phyloP scores from a whole-genome alignment of 768 basidiomycete genomes.

The Mycena belliarum region DNA sequence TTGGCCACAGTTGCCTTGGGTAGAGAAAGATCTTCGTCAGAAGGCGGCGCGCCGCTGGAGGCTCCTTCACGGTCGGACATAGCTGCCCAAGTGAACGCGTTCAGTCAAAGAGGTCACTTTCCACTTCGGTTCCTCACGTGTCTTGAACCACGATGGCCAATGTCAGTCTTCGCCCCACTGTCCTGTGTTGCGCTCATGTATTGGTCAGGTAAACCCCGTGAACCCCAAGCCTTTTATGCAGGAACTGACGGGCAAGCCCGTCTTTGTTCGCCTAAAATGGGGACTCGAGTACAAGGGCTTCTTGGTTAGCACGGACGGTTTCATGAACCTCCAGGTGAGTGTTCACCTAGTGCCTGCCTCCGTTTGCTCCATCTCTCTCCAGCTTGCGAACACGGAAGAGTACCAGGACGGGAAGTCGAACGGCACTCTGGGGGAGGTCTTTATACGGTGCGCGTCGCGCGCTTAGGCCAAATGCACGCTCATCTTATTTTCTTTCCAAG shows the following conservation, averaged over 20 bases:
- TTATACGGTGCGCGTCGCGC: conserved; percentile 75
- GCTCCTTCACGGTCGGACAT: conserved; percentile 95
- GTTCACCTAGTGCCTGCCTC: neutral
- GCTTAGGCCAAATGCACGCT: conserved; percentile 10
- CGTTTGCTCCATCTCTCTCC: neutral
- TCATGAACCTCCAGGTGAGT: conserved; percentile 97
- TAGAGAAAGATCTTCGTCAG: conserved; percentile 92
- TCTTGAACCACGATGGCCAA: conserved; percentile 61
- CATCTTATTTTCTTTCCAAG: conserved; percentile 37
- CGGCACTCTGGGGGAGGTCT: conserved; percentile 97
- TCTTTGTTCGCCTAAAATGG: conserved; percentile 97
- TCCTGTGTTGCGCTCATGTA: conserved; percentile 2
- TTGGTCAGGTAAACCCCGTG: conserved; percentile 77
- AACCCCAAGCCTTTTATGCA: conserved; percentile 99
- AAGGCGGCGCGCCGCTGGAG: conserved; percentile 54
- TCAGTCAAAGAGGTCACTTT: conserved; percentile 7
- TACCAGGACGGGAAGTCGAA: conserved; percentile 95
- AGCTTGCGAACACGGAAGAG: conserved; percentile 99
- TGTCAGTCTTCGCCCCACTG: conserved; percentile 41
- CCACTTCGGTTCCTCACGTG: conserved; percentile 22
- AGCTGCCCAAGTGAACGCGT: conserved; percentile 15
- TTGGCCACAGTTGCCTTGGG: conserved; percentile 98
- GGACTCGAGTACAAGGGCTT: conserved; percentile 99
- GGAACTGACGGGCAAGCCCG: conserved; percentile 96
- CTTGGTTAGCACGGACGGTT: conserved; percentile 96